A percentile compares a stretch with the other conserved stretches of the same genome.
phyloP scores from a whole-genome alignment of 2,329 filamentous ascomycete species.

The Lecanicillium sp. region DNA sequence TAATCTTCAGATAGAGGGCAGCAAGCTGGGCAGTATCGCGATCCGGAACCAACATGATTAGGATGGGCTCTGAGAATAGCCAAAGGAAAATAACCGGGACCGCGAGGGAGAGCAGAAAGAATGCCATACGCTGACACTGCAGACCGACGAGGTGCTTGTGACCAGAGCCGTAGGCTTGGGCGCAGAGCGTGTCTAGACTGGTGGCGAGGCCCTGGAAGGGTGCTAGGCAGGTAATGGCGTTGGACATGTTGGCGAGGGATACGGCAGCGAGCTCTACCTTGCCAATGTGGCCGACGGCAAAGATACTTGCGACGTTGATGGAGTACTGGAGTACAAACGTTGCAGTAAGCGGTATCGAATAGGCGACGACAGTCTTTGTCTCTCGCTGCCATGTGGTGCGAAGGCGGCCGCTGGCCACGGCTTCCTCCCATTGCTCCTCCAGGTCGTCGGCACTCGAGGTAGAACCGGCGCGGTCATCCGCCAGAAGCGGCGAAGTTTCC shows the following conservation, averaged over 20 bases:
- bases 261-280: conserved; percentile 47
- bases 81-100: conserved; percentile 67
- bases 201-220: conserved; percentile 82
- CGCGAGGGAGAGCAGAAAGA: conserved; percentile 64
- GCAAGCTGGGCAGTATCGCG: conserved; percentile 60
- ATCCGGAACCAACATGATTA: conserved; percentile 39
- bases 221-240: conserved; percentile 69
- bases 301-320: conserved; percentile 73
- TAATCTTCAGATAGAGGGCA: conserved; percentile 63
- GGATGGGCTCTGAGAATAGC: conserved; percentile 58
- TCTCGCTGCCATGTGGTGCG: conserved; percentile 89
- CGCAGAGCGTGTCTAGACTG: conserved; percentile 83
- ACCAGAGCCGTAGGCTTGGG: conserved; percentile 89
- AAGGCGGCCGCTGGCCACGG: conserved; percentile 71
- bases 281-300: conserved; percentile 69
- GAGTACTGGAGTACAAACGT: conserved; percentile 79
- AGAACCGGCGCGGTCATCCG: conserved; percentile 25
- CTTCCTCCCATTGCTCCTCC: conserved; percentile 75
- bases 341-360: conserved; percentile 60
- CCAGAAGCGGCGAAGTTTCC: conserved; percentile 35
- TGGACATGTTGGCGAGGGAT: conserved; percentile 60
- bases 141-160: conserved; percentile 81
- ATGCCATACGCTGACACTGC: conserved; percentile 75
- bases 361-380: conserved; percentile 67
- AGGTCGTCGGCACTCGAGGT: conserved; percentile 48